Conservation (phyloP, 2,329 filamentous ascomycete species). For the Plectosphaerella plurivora region DNA sequence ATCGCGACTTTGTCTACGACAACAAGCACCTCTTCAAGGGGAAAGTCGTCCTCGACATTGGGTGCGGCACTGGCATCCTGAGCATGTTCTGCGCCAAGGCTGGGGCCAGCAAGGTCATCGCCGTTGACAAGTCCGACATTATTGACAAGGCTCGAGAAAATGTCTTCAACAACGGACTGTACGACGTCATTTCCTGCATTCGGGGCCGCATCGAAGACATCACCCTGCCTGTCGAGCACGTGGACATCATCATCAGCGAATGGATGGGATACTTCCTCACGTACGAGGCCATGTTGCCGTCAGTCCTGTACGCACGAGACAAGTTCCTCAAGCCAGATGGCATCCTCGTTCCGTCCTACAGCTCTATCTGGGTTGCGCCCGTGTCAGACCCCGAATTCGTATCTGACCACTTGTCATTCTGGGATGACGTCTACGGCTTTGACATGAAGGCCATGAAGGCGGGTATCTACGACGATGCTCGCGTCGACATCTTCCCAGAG, state of each 20-base stretch:
- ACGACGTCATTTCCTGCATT: constrained; percentile 70
- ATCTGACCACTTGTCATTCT: constrained; percentile 75
- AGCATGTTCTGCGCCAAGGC: constrained; percentile 94
- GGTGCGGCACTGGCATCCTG: constrained; percentile 78
- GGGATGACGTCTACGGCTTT: constrained; percentile 92
- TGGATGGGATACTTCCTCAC: constrained; percentile 97
- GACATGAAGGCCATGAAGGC: constrained; percentile 88
- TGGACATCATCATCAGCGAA: constrained; percentile 93
- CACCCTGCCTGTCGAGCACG: constrained; percentile 67
- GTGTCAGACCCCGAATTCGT: constrained; percentile 74
- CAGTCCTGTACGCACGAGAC: constrained; percentile 83
- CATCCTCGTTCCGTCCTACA: constrained; percentile 81
- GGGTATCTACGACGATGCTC: constrained; percentile 75
- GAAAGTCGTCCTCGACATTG: constrained; percentile 87
- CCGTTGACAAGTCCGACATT: constrained; percentile 89
- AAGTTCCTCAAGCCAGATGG: constrained; percentile 76
- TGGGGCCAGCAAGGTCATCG: constrained; percentile 79
- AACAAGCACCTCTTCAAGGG: constrained; percentile 83
- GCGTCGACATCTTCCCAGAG: constrained; percentile 67
- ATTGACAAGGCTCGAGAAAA: constrained; percentile 84
- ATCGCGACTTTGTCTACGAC: constrained; percentile 91
- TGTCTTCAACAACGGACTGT: constrained; percentile 74
- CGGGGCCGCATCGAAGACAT: constrained; percentile 88
- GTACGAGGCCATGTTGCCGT: constrained; percentile 95
- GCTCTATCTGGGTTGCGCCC: constrained; percentile 77